Conservation (phyloP, 768 basidiomycete species). For the Termitomyces sp. region DNA sequence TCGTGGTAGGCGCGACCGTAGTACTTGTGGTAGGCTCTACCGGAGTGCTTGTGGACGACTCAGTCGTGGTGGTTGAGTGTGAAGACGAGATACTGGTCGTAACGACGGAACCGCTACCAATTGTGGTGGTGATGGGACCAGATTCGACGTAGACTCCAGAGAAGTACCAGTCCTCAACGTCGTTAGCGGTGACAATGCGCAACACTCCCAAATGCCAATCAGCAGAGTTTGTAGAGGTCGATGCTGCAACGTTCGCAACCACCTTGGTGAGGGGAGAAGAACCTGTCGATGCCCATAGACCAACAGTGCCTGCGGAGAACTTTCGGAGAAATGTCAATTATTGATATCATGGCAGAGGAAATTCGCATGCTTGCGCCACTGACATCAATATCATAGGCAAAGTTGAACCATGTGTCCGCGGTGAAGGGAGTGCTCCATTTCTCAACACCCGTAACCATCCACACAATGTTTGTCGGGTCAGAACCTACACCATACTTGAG, state of each 20-base stretch:
- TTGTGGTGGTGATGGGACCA: slow-evolving; percentile 47
- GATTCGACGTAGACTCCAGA: slow-evolving; percentile 56
- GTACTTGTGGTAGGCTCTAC: slow-evolving; percentile 27
- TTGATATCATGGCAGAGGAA: neutral
- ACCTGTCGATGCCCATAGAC: slow-evolving; percentile 53
- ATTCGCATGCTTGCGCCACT: slow-evolving; percentile 14
- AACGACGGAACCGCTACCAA: slow-evolving; percentile 25
- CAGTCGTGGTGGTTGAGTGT: slow-evolving; percentile 11
- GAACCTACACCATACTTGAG: slow-evolving; percentile 53
- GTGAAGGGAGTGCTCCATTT: slow-evolving; percentile 48
- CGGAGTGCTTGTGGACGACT: slow-evolving; percentile 21
- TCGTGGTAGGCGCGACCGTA: slow-evolving; percentile 29
- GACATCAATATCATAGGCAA: slow-evolving; percentile 60
- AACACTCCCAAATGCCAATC: slow-evolving; percentile 62
- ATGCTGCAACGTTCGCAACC: slow-evolving; percentile 37
- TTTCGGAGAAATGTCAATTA: slow-evolving; percentile 14
- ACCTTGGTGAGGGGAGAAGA: slow-evolving; percentile 42
- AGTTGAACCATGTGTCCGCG: slow-evolving; percentile 56
- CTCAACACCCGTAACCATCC: slow-evolving; percentile 40
- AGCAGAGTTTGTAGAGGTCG: slow-evolving; percentile 51
- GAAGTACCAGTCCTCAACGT: slow-evolving; percentile 53
- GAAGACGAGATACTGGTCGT: slow-evolving; percentile 14
- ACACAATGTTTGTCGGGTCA: slow-evolving; percentile 42
- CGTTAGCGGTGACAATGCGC: slow-evolving; percentile 40
- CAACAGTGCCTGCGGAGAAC: slow-evolving; percentile 49